Percentiles rank a stretch among this genome's conserved stretches.
These are phyloP conservation scores for Teratosphaeria gauchensis DNA, from an alignment of 2,329 filamentous ascomycete species.

Conservation along the genomic window DNA sequence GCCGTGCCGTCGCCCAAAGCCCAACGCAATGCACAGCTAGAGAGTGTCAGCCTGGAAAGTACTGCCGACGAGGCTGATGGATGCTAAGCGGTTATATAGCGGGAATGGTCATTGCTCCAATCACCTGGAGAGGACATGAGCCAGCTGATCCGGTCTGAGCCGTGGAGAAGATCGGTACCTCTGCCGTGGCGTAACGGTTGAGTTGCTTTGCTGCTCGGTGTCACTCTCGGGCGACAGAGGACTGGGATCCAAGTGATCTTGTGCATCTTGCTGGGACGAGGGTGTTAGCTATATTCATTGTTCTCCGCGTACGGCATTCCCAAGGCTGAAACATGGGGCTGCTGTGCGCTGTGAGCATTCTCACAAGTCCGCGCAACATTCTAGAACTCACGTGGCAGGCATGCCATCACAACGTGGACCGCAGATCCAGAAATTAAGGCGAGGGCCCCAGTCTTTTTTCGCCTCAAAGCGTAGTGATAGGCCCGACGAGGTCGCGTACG, in stretches of 20 bases:
- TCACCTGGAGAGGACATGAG: not conserved
- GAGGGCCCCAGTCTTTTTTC: not conserved
- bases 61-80: not conserved
- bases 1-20: no score
- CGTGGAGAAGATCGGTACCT: not conserved
- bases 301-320: not conserved
- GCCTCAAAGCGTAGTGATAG: not conserved
- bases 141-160: not conserved
- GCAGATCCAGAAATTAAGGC: not conserved
- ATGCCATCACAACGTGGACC: not conserved
- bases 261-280: not conserved
- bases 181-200: not conserved
- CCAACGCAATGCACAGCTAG: not conserved
- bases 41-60: not conserved
- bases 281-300: not conserved
- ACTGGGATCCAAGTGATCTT: not conserved
- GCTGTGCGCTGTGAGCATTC: not conserved
- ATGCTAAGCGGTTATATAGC: not conserved
- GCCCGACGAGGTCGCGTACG: not conserved
- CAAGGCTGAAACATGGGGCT: not conserved
- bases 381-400: not conserved
- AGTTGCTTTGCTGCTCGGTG: not conserved
- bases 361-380: not conserved
- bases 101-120: not conserved
- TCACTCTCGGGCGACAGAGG: not conserved